Conservation (phyloP, 148 eudicot genomes). For the Chenopodium formosanum region DNA sequence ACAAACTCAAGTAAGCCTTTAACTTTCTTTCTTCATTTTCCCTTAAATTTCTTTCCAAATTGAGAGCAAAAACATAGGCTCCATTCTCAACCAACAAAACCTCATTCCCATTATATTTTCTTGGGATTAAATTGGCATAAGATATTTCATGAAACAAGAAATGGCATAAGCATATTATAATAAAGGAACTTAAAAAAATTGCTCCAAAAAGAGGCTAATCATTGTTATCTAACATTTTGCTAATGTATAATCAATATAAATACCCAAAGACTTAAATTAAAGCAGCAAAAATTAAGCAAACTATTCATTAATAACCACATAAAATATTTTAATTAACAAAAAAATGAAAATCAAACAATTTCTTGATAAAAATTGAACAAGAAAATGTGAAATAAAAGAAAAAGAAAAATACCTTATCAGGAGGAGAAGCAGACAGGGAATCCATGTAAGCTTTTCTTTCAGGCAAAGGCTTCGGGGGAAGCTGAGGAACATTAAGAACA, state of each 20-base stretch:
- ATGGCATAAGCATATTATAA: too few species aligned
- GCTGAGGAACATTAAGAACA: slow-evolving; percentile 73
- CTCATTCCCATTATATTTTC: too few species aligned
- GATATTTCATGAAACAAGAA: too few species aligned
- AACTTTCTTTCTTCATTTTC: not conserved
- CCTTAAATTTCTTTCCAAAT: not conserved
- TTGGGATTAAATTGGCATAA: too few species aligned
- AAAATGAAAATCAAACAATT: not conserved
- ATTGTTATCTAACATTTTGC: not conserved
- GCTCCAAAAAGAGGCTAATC: not conserved
- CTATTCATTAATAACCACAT: not conserved
- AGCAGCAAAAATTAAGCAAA: not conserved
- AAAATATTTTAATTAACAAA: not conserved
- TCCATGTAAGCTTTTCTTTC: slow-evolving; percentile 76
- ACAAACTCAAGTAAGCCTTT: not conserved
- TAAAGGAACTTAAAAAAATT: too few species aligned
- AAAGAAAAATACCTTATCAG: slow-evolving; percentile 55
- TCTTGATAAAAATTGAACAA: not conserved
- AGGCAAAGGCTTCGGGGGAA: slow-evolving; percentile 56
- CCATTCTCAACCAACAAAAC: not conserved
- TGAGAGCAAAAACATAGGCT: not conserved
- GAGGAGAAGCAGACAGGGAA: slow-evolving; percentile 62
- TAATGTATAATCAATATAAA: not conserved
- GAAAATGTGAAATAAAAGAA: not conserved
- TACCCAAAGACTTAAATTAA: not conserved